A percentile compares a stretch with the other conserved stretches of the same genome.
These are phyloP conservation scores for Bothriochloa decipiens DNA, from an alignment of 176 grass and related monocot genomes.

Conservation along the genomic window DNA sequence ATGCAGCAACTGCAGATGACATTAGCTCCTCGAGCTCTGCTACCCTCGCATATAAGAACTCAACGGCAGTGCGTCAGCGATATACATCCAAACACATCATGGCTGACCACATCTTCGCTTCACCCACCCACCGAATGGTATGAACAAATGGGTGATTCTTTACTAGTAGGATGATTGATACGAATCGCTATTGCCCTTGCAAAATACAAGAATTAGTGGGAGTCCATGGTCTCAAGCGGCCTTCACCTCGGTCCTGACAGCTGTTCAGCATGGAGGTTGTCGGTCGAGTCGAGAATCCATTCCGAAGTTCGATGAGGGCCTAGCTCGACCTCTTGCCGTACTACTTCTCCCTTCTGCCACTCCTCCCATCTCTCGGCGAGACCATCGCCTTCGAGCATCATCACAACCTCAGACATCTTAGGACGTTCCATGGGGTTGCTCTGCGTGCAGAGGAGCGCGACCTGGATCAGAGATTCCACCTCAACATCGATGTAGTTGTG, in stretches of 20 bases:
- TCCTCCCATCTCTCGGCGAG: constrained; percentile 86
- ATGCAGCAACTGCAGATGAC: constrained; percentile 15
- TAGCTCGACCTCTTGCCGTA: constrained; percentile 70
- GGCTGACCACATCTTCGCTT: constrained; percentile 28
- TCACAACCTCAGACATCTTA: constrained; percentile 93
- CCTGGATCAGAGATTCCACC: constrained; percentile 86
- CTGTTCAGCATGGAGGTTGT: constrained; percentile 77
- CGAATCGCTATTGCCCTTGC: constrained; percentile 51
- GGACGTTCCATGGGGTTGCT: constrained; percentile 72
- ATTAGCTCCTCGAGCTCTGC: background rate
- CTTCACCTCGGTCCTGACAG: constrained; percentile 80
- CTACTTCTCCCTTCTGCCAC: constrained; percentile 87
- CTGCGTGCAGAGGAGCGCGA: constrained; percentile 84
- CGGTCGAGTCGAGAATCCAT: constrained; percentile 78
- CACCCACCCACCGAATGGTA: constrained; percentile 37
- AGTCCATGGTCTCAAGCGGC: background rate
- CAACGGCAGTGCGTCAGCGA: background rate
- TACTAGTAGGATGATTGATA: constrained; percentile 41
- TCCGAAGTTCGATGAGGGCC: constrained; percentile 56
- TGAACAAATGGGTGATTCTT: constrained; percentile 58
- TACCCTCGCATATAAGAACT: background rate
- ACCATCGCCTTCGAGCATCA: constrained; percentile 89
- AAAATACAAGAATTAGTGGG: constrained; percentile 44
- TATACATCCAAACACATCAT: background rate
- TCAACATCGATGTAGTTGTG: constrained; percentile 74